Base-by-base conservation (phyloP, 208 protist genomes). In the Acanthamoeba divionensis region DNA sequence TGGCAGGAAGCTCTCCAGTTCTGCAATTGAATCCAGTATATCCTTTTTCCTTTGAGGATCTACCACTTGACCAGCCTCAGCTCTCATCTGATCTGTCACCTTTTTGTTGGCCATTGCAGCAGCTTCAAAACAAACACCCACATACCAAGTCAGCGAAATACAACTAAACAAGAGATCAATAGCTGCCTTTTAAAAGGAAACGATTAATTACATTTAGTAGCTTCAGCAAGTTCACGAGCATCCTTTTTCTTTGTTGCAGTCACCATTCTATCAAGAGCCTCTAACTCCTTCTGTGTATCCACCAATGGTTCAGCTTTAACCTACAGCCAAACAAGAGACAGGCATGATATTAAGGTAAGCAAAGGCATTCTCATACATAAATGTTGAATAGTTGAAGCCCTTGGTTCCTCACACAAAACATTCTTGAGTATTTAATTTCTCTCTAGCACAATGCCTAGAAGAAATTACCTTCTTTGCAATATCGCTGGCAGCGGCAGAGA, bases 1-100 rank as follows among this genome's bases (percentile, higher is more conserved):
- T 6, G 77, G 77, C 21, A 86, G 77, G 50, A 86, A 55, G 77
- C 45, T 65, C 8, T 86, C 77, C n/a, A 86, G 77, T n/a, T 86
- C 77, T 26, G 52, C 8, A 21, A 86, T 44, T 21, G 21, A n/a
- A 0, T 86, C 77, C 77, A 86, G 4, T 4, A 86, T 4, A 8
- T 66, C 26, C 6, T n/a, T 9, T 55, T 86, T 86, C 21, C 77
- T 29, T 15, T 26, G n/a, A 38, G 77, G 50, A n/a, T 86, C 77
- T 21, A 21, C 41, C 29, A 3, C 33, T 48, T 48, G 45, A 0
- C 9, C 5, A 2, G 77, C 47, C n/a, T 86, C 52, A 15, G 7
- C 77, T 7, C 77, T 29, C 54, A 55, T 55, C 0, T 65, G 15
- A 26, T 86, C 77, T 5, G 54, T 65, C 0, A 86, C 54, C 36